These are phyloP conservation scores for Candolleomyces eurysporus DNA, from an alignment of 768 basidiomycete species.

Conservation along the genomic window DNA sequence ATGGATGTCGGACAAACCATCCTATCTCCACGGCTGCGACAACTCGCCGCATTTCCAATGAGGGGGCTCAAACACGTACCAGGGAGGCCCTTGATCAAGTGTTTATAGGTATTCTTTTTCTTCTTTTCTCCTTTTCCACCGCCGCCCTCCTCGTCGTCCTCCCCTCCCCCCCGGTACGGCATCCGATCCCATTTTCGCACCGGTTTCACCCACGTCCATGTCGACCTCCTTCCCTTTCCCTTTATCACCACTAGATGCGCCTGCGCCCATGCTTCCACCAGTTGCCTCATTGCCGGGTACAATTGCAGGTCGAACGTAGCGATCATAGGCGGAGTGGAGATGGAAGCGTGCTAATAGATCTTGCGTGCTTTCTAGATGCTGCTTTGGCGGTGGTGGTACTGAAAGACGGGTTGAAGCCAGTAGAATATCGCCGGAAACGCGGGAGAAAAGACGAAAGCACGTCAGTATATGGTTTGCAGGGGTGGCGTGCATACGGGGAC, in stretches of 20 bases:
- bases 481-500: not conserved
- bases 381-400: slow-evolving; percentile 40
- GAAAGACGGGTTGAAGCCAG: slow-evolving; percentile 6
- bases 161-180: slow-evolving; percentile 34
- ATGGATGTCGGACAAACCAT: not conserved
- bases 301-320: slow-evolving; percentile 64
- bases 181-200: slow-evolving; percentile 28
- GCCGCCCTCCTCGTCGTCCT: slow-evolving; percentile 54
- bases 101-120: slow-evolving; percentile 75
- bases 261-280: slow-evolving; percentile 8
- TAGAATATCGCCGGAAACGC: slow-evolving; percentile 1
- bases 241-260: slow-evolving; percentile 32
- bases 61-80: slow-evolving; percentile 41
- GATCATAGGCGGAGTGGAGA: slow-evolving; percentile 74
- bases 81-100: slow-evolving; percentile 73
- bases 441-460: slow-evolving; percentile 7
- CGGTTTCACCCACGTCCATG: slow-evolving; percentile 17
- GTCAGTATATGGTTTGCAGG: not conserved
- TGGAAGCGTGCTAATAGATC: slow-evolving; percentile 74
- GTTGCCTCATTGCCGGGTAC: slow-evolving; percentile 3
- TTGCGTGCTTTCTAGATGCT: slow-evolving; percentile 69
- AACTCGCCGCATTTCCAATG: slow-evolving; percentile 1
- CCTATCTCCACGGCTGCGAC: slow-evolving; percentile 10
- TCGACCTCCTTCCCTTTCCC: slow-evolving; percentile 51
- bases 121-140: slow-evolving; percentile 61